These are phyloP conservation scores for Taxawa tesnikishii DNA, from an alignment of 2,329 filamentous ascomycete genomes.

Conservation along the genomic window DNA sequence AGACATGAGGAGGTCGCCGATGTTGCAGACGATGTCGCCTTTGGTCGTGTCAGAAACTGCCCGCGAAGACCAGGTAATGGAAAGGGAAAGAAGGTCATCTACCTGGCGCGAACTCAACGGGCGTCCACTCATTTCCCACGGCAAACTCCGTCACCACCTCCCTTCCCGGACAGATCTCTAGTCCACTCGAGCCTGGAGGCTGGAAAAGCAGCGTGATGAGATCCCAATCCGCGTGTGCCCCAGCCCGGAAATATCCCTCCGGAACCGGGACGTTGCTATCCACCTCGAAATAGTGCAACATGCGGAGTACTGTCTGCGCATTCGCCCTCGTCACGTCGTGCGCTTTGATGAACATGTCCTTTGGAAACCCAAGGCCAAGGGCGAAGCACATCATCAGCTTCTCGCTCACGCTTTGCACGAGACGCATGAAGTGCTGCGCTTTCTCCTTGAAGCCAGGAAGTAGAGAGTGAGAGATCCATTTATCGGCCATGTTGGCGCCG, in stretches of 20 bases:
- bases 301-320: constrained; percentile 42
- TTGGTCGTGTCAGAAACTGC: no score
- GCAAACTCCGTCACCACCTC: constrained; percentile 49
- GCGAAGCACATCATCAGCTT: constrained; percentile 48
- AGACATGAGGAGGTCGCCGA: constrained; percentile 54
- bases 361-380: constrained; percentile 41
- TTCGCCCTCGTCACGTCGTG: constrained; percentile 38
- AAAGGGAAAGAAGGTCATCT: no score
- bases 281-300: constrained; percentile 42
- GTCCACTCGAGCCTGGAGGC: constrained; percentile 44
- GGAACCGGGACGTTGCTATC: constrained; percentile 18
- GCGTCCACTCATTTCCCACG: constrained; percentile 49
- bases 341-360: constrained; percentile 43
- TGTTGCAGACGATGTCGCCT: constrained; percentile 52
- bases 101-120: constrained; percentile 41
- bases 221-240: constrained; percentile 53
- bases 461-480: constrained; percentile 38
- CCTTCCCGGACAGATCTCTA: constrained; percentile 54
- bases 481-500: constrained; percentile 38
- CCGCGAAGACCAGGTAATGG: no score
- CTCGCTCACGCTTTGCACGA: constrained; percentile 41
- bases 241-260: constrained; percentile 45
- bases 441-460: constrained; percentile 37
- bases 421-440: constrained; percentile 41
- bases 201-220: constrained; percentile 53